phyloP scores from a whole-genome alignment of 2,329 filamentous ascomycete species.

The Fusarium torreyae region DNA sequence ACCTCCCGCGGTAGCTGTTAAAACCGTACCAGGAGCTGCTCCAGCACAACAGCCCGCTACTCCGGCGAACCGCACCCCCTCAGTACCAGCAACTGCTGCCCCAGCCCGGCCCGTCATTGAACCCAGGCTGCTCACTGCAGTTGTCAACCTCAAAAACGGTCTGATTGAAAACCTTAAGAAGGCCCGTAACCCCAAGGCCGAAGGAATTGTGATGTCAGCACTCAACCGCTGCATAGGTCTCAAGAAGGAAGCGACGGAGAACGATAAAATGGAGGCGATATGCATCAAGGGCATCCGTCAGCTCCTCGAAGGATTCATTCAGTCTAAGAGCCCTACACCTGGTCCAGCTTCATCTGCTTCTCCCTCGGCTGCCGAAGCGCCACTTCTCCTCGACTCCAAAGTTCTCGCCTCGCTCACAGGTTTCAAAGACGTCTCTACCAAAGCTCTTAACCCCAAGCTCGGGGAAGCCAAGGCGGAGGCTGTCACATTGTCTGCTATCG shows the following conservation, averaged over 20 bases:
- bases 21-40: constrained; percentile 39
- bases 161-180: constrained; percentile 63
- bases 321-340: constrained; percentile 55
- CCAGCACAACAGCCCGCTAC: constrained; percentile 36
- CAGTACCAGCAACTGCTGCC: constrained; percentile 48
- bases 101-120: constrained; percentile 59
- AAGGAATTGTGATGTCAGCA: constrained; percentile 67
- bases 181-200: constrained; percentile 59
- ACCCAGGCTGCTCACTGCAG: constrained; percentile 59
- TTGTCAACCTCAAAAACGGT: constrained; percentile 64
- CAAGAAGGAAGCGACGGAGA: constrained; percentile 60
- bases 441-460: constrained; percentile 58
- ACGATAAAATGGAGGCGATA: constrained; percentile 64
- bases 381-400: constrained; percentile 56
- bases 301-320: constrained; percentile 62
- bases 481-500: constrained; percentile 65
- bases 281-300: constrained; percentile 61
- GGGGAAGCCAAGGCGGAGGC: constrained; percentile 62
- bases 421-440: constrained; percentile 64
- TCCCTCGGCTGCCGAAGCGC: constrained; percentile 41
- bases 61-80: constrained; percentile 44
- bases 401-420: constrained; percentile 60
- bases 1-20: constrained; percentile 36
- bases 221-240: constrained; percentile 67
- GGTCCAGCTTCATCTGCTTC: constrained; percentile 48